Percentiles rank a stretch among this genome's conserved stretches.
phyloP scores from a whole-genome alignment of 1,284 basidiomycete genomes.

The Ganoderma lucidum region DNA sequence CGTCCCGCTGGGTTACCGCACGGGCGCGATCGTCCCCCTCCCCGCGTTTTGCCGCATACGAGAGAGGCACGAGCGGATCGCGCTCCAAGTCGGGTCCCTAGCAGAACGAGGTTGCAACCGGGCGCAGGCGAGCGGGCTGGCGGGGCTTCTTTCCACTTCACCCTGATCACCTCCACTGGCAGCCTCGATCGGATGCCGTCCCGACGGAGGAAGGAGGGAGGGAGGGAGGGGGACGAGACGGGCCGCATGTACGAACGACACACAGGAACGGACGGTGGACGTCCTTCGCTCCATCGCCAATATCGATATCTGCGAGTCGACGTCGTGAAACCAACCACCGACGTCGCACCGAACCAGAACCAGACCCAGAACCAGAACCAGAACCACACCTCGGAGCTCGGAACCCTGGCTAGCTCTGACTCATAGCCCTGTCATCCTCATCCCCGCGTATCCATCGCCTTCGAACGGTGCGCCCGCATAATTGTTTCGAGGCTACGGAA shows the following conservation, averaged over 20 bases:
- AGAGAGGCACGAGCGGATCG: neutral
- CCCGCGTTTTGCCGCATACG: neutral
- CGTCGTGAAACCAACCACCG: neutral
- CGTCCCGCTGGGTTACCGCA: neutral
- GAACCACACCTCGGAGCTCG: too few species aligned
- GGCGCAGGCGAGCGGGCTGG: too few species aligned
- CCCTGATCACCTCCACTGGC: neutral
- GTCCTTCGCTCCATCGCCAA: neutral
- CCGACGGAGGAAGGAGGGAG: neutral
- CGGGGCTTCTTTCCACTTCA: too few species aligned
- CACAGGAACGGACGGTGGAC: neutral
- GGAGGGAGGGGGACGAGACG: neutral
- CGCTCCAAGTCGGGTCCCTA: neutral
- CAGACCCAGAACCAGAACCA: neutral
- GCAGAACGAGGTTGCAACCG: neutral
- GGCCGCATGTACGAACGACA: neutral
- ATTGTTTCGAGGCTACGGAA: neutral
- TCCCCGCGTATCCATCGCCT: neutral
- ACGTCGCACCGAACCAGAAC: neutral
- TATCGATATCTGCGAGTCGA: neutral
- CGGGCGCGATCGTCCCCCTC: neutral
- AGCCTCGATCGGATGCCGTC: constrained; percentile 1
- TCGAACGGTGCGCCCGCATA: neutral
- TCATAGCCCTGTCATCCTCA: too few species aligned
- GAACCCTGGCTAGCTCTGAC: too few species aligned